phyloP scores from a whole-genome alignment of 2,329 filamentous ascomycete genomes.

The Sodiomyces alkalinus region DNA sequence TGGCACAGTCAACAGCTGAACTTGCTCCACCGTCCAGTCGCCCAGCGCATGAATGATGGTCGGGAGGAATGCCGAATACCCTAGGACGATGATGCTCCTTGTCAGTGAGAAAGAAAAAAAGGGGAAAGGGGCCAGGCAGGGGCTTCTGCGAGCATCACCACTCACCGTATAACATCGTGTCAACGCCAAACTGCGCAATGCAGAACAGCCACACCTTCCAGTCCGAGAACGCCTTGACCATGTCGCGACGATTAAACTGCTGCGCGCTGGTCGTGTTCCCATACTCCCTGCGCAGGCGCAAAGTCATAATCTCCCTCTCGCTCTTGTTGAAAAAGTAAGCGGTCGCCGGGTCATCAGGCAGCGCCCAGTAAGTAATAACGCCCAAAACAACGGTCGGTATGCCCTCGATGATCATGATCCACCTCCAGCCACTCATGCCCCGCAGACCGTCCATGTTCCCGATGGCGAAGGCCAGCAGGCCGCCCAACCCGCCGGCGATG shows the following conservation, averaged over 20 bases:
- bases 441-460: conserved; percentile 54
- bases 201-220: conserved; percentile 65
- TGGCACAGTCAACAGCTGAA: conserved; percentile 50
- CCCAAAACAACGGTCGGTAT: conserved; percentile 34
- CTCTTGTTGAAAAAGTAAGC: conserved; percentile 10
- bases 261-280: conserved; percentile 30
- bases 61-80: conserved; percentile 47
- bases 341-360: conserved; percentile 35
- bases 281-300: conserved; percentile 21
- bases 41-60: conserved; percentile 48
- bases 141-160: not conserved
- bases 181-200: conserved; percentile 53
- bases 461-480: conserved; percentile 58
- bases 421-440: conserved; percentile 54
- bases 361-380: conserved; percentile 31
- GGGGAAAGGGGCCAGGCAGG: not conserved
- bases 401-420: conserved; percentile 48
- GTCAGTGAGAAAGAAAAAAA: too few relatives aligned
- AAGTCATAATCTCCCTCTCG: conserved; percentile 18
- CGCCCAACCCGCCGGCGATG: conserved; percentile 56
- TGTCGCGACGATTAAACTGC: conserved; percentile 41
- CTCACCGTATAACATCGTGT: conserved; percentile 57
- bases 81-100: too few relatives aligned
- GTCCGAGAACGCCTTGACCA: conserved; percentile 51
- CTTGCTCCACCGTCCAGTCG: conserved; percentile 31